Conservation (phyloP, 1,284 basidiomycete genomes). For the Ganoderma lingzhi region DNA sequence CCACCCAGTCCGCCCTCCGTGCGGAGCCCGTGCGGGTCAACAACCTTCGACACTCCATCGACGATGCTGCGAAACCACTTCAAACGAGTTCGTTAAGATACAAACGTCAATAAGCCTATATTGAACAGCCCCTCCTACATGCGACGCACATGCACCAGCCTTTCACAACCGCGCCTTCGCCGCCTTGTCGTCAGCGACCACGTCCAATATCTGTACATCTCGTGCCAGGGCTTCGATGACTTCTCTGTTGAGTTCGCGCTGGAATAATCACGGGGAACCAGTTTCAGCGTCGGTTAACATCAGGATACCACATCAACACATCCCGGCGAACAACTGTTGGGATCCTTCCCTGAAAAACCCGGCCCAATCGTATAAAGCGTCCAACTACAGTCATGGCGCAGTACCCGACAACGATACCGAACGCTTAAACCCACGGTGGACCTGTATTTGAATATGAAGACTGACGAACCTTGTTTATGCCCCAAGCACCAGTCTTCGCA, state of each 20-base stretch:
- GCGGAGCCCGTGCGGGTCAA: neutral
- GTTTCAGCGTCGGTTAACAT: neutral
- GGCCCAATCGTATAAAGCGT: neutral
- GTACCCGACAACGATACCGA: neutral
- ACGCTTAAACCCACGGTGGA: too few species aligned
- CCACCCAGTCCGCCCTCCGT: too few species aligned
- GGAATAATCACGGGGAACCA: constrained; percentile 10
- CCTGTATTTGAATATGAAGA: neutral
- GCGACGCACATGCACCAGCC: neutral
- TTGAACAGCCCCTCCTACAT: neutral
- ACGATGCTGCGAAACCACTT: neutral
- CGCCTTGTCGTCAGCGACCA: constrained; percentile 42
- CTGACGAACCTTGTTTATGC: constrained; percentile 61
- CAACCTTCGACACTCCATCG: too few species aligned
- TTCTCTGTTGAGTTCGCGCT: constrained; percentile 52
- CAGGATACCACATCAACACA: constrained; percentile 4
- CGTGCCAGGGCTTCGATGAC: constrained; percentile 44
- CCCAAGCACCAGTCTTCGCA: constrained; percentile 68
- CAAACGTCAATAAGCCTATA: neutral
- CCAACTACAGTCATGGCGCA: neutral
- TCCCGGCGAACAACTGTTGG: neutral
- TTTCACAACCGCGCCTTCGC: constrained; percentile 45
- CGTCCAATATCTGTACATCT: constrained; percentile 36
- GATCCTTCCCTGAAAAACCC: neutral
- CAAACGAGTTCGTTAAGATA: neutral